phyloP scores from a whole-genome alignment of 1,284 basidiomycete species.

The Cutaneotrichosporon sp. region DNA sequence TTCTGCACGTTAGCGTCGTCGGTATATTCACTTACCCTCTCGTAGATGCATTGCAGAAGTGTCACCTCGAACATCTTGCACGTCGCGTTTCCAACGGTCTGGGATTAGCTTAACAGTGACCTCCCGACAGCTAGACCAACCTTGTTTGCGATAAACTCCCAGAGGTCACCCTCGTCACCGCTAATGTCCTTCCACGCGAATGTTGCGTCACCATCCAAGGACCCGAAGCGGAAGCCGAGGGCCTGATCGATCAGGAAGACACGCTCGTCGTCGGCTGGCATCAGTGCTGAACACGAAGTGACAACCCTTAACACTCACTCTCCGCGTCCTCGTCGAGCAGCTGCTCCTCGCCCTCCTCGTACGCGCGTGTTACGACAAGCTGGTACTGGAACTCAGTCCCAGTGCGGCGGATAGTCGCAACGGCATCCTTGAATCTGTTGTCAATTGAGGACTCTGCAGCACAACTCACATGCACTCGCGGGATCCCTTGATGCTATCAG shows the following conservation, averaged over 20 bases:
- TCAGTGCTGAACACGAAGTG: conserved; percentile 2
- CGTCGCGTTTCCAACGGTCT: conserved; percentile 68
- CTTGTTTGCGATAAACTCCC: conserved; percentile 49
- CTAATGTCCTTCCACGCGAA: conserved; percentile 83
- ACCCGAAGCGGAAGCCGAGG: conserved; percentile 72
- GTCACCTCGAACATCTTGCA: conserved; percentile 86
- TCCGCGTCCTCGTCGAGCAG: conserved; percentile 92
- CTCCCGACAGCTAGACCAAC: conserved; percentile 19
- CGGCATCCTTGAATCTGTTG: conserved; percentile 85
- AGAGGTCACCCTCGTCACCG: conserved; percentile 48
- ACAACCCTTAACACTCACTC: conserved; percentile 59
- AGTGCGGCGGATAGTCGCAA: conserved; percentile 81
- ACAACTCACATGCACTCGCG: conserved; percentile 90
- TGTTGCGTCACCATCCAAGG: conserved; percentile 71
- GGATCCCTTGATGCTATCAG: conserved; percentile 81
- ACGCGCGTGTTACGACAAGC: conserved; percentile 91
- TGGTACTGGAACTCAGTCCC: conserved; percentile 86
- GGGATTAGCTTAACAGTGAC: conserved; percentile 57
- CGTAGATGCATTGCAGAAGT: conserved; percentile 90
- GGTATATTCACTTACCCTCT: conserved; percentile 50
- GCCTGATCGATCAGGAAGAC: conserved; percentile 86
- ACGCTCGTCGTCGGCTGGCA: conserved; percentile 78
- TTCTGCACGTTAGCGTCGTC: conserved; percentile 54
- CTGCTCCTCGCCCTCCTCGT: conserved; percentile 92
- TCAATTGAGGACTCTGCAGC: neutral